Percentiles rank a stretch among this genome's conserved stretches.
Evolutionary conservation across 805 yeast species (phyloP).

Genomic region (Tetrapisispora fleetii): DNA sequence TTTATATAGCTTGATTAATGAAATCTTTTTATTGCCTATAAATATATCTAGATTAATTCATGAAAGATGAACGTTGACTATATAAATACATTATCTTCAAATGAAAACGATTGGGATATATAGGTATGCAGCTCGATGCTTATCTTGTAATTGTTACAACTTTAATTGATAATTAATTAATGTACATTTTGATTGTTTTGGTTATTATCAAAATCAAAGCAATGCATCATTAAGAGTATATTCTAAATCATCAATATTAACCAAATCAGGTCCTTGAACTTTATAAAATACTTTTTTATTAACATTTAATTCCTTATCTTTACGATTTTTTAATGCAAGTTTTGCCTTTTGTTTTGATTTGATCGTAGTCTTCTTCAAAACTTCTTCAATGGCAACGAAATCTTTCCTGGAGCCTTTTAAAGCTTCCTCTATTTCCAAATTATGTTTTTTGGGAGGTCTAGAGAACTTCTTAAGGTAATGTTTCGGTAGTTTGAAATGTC

Average conservation of each 20-base stretch:
- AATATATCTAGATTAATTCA: too few species aligned
- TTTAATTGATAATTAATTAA: background rate
- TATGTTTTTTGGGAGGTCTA: background rate
- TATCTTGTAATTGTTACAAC: background rate
- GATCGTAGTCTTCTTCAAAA: slow-evolving; percentile 13
- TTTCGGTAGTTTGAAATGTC: slow-evolving; percentile 19
- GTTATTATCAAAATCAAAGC: background rate
- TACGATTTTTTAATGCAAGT: slow-evolving; percentile 7
- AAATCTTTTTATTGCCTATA: background rate
- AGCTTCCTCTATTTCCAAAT: background rate
- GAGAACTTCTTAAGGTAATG: slow-evolving; percentile 15
- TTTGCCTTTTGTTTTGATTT: slow-evolving; percentile 10
- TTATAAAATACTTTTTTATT: slow-evolving; percentile 3
- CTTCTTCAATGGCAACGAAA: slow-evolving; percentile 10
- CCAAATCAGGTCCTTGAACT: slow-evolving; percentile 1
- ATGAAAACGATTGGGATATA: background rate
- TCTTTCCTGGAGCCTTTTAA: slow-evolving; percentile 7
- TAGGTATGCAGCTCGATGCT: background rate
- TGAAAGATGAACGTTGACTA: too few species aligned
- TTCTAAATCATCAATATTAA: background rate
- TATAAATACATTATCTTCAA: too few species aligned
- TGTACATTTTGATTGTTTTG: background rate
- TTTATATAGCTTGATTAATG: background rate
- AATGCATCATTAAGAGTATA: background rate
- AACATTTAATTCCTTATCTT: background rate